A percentile compares a stretch with the other conserved stretches of the same genome.
phyloP scores from a whole-genome alignment of 441 rosid genomes.

The Sinapis alba region DNA sequence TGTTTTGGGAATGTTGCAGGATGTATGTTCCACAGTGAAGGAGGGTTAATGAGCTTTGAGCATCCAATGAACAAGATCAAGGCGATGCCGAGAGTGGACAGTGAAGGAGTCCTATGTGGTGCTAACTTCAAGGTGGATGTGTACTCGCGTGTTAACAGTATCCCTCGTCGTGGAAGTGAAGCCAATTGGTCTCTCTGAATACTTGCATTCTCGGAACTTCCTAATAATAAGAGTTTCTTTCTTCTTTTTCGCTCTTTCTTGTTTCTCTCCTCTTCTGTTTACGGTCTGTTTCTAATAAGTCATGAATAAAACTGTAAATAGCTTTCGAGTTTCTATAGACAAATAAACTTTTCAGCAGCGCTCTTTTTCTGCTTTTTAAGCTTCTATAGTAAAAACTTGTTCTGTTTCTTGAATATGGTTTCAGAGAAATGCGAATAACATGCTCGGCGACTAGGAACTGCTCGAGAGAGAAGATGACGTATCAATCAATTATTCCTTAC shows the following conservation, averaged over 20 bases:
- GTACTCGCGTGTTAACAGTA: constrained; percentile 52
- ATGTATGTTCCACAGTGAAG: constrained; percentile 89
- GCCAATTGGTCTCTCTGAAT: constrained; percentile 76
- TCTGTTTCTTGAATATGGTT: neutral
- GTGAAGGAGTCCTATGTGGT: constrained; percentile 85
- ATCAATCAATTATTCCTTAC: no score
- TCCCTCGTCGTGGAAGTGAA: constrained; percentile 91
- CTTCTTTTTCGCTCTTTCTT: neutral
- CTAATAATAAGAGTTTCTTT: neutral
- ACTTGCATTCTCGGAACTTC: neutral
- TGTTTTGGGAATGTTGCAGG: constrained; percentile 43
- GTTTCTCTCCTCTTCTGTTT: neutral
- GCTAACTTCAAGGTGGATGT: constrained; percentile 82
- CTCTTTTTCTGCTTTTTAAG: neutral
- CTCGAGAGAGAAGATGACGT: neutral
- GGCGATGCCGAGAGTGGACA: constrained; percentile 90
- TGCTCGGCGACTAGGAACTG: neutral
- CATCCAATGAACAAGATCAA: constrained; percentile 73
- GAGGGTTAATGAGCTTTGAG: constrained; percentile 90
- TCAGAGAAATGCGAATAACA: no score
- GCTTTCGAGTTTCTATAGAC: constrained; percentile 1
- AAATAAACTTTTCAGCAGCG: neutral
- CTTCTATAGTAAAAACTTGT: neutral
- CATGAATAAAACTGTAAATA: constrained; percentile 21
- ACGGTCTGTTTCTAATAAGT: neutral